Percentiles rank a stretch among this genome's conserved stretches.
Conservation (phyloP, 441 rosid genomes). For the Bocquillonia castaneifolia region DNA sequence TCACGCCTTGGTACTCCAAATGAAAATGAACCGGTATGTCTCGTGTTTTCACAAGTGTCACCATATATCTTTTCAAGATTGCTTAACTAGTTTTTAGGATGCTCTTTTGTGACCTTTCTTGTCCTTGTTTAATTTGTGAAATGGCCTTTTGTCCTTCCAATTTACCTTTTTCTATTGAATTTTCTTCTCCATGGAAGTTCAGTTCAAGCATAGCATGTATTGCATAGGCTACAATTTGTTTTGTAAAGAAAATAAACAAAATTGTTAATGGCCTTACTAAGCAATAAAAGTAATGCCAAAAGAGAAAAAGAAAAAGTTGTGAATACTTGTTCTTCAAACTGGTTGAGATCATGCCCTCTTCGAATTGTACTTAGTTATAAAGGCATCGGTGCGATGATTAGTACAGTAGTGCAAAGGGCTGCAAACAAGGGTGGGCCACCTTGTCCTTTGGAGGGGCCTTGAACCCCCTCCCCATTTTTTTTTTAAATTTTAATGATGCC, state of each 20-base stretch:
- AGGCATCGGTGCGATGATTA: not conserved
- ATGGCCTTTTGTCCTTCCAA: no score
- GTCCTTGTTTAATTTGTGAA: not conserved
- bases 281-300: not conserved
- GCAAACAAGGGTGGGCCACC: no score
- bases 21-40: constrained; percentile 70
- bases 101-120: not conserved
- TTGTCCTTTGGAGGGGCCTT: no score
- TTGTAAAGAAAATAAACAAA: not conserved
- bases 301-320: not conserved
- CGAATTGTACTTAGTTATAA: not conserved
- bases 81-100: not conserved
- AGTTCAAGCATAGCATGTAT: no score
- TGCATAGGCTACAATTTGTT: no score
- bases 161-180: not conserved
- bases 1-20: constrained; percentile 69
- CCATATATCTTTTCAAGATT: constrained; percentile 7
- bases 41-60: not conserved
- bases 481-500: no score
- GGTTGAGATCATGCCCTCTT: no score
- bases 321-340: no score
- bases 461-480: no score
- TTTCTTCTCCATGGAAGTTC: not conserved
- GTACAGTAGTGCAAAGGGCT: no score
- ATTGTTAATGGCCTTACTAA: not conserved